Evolutionary conservation across 768 basidiomycete genomes (phyloP), one percentile per base, ranked within the genome.

Genomic region (Suillus subluteus): DNA sequence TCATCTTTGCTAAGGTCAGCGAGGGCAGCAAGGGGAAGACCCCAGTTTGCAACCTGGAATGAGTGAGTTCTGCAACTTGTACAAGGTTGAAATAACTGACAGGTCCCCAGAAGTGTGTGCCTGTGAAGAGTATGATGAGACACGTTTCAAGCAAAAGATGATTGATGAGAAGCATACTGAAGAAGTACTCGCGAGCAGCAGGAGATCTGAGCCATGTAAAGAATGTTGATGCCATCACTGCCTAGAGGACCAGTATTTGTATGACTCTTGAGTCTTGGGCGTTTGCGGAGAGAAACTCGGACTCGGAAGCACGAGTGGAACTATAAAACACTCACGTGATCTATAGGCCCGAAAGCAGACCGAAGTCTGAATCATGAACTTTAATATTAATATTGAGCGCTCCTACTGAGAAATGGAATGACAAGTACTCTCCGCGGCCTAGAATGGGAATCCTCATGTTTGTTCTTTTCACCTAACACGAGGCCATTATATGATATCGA

Each of bases 21-120:
- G 54, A 99, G 82, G 52, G 97, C 97, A 73, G 97, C 97, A 46
- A 99, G 80, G 66, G 97, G 97, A 21, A 99, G 87, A 73, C 97
- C 97, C 94, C 97, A 99, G 83, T 99, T 99, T 68, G 97, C 97
- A 68, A 96, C 90, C 96, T 97, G 73, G 61, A 65, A 69, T 48
- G 58, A 64, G 56, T 67, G 62, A 56, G 38, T 54, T 41, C 66
- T 65, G 58, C 38, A 69, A 50, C 65, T 50, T 18, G 37, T 41
- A 43, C 32, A 7, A 21, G 38, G 18, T 59, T 4, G 65, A 65
- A 67, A 40, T 52, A 72, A 88, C 93, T 76, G 68, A 97, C 96
- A 67, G 96, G 96, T 71, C 96, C 96, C 96, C 96, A 98, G 83
- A 98, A 98, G 79, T 98, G 96, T 69, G 96, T 98, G 75, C 95